Percentiles rank a stretch among this genome's conserved stretches.
Conservation (phyloP, 2,329 filamentous ascomycete genomes). For the Tolypocladium guangdongense region DNA sequence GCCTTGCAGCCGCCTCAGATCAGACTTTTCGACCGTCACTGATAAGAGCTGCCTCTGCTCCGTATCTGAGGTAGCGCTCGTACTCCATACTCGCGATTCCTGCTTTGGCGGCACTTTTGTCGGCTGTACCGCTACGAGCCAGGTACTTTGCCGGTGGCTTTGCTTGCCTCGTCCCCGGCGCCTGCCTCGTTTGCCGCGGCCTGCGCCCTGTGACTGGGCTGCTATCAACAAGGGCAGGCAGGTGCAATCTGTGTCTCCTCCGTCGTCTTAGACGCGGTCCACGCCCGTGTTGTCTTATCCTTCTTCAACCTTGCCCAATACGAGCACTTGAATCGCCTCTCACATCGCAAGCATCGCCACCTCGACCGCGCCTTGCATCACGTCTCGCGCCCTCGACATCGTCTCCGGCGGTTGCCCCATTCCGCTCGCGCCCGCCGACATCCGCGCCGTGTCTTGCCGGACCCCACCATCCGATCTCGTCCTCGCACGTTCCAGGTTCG, state of each 20-base stretch:
- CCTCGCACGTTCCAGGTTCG: not conserved
- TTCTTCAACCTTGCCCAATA: not conserved
- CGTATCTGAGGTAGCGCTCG: not conserved
- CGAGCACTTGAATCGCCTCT: not conserved
- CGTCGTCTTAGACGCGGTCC: not conserved
- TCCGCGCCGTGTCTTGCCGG: constrained; percentile 3
- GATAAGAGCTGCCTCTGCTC: constrained; percentile 1
- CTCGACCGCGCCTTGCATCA: not conserved
- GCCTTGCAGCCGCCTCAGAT: not conserved
- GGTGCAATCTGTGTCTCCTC: not conserved
- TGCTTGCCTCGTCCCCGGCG: not conserved
- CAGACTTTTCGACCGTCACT: not conserved
- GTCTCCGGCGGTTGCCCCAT: not conserved
- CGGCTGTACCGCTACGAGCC: not conserved
- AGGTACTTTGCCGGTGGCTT: not conserved
- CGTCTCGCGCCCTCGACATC: not conserved
- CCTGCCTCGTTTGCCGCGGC: not conserved
- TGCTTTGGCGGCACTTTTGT: not conserved
- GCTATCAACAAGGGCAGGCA: not conserved
- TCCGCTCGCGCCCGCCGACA: not conserved
- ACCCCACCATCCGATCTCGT: constrained; percentile 2
- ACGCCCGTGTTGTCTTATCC: not conserved
- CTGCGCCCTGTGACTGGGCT: not conserved
- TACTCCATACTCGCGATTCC: not conserved
- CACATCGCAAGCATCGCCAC: not conserved